Evolutionary conservation across 2,329 filamentous ascomycete genomes (phyloP), one percentile per base, ranked within the genome.

Genomic region (Pseudocercospora fuligena): DNA sequence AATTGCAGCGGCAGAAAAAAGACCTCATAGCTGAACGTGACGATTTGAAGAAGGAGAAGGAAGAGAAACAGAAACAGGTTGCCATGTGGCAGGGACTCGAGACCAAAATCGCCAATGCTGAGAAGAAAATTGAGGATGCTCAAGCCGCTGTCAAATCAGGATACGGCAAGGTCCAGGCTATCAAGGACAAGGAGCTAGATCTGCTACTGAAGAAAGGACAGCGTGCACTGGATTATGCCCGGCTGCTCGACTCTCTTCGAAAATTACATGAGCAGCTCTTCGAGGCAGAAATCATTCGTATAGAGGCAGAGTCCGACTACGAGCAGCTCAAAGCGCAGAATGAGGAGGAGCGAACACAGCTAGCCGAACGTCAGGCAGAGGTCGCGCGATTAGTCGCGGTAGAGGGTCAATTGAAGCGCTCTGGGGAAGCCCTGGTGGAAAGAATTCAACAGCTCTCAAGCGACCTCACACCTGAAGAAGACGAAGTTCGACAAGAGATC

Each of bases 241-340:
- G 86, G 70, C 82, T 87, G 4, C 85, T 96, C 7, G 84, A 85
- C n/a, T 75, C 79, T 21, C 85, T 97, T 53, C 86, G 87, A 14
- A 78, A 82, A 58, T 84, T 88, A 5, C 88, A 91, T 61, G 84
- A 89, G 54, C 85, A 86, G 14, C 80, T 92, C 11, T 79, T 94
- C 16, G 89, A 94, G 73, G 88, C 87, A 1, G 86, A 92, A 71
- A 84, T 97, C 53, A 84, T 88, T 67, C 81, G 87, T 0, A 86
- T 96, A 31, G 95, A 99, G 81, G 94, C 93, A 1, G 78, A 84
- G n/a, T 97, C 93, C 0, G 95, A 99, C 73, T 79, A 91, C 2
- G 84, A 88, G 53, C 86, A 87, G 5, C 82, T 97, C n/a, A 86
- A 87, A 72, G 81, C 82, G 16, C 89, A 89, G 65, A 92, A 93